Base-by-base conservation (phyloP, 352 stramenopile genomes). In the Globisporangium spiculum region DNA sequence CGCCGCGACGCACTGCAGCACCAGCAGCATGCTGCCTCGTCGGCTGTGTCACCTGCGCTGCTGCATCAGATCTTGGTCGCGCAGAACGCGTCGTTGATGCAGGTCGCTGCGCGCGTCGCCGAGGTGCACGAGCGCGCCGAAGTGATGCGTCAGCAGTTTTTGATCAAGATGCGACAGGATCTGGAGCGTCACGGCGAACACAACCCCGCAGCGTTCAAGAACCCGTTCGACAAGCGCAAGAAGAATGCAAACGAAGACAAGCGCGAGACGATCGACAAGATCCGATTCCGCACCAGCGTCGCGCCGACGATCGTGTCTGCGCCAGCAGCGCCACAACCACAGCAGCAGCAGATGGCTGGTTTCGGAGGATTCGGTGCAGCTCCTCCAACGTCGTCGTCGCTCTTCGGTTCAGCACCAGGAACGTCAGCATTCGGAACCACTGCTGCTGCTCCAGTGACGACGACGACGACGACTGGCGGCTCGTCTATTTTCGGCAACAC, bases 1-100 rank as follows among this genome's bases (percentile, higher is more conserved):
- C 69, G 71, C 44, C 72, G 71, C 16, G 57, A 50, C 7, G 16
- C 41, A 46, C 16, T 69, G 53, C 48, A 3, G 9, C 67, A 30
- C 20, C 41, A 6, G 50, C 55, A 56, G 66, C 8, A 44, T 14
- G 32, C n/a, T 10, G 48, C 66, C 1, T 71, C 74, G 10, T 70
- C 73, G 8, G 48, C 65, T 0, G 72, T 75, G 10, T 71, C 73
- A 10, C 80, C 84, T 9, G 69, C 68, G 1, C 65, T 84, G 30
- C 67, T 94, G 14, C 86, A 94, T 57, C 79, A 93, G 63, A 91
- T 93, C 68, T 62, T 95, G 22, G 44, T 92, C 18, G 69, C 79
- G n/a, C 87, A 95, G 67, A 93, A 95, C 69, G 75, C 81, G 30
- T 80, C 85, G 16, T 71, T 95, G 36, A 90, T 95, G 73, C 83